Conservation (phyloP, 352 stramenopile species). For the Saprolegnia parasitica region DNA sequence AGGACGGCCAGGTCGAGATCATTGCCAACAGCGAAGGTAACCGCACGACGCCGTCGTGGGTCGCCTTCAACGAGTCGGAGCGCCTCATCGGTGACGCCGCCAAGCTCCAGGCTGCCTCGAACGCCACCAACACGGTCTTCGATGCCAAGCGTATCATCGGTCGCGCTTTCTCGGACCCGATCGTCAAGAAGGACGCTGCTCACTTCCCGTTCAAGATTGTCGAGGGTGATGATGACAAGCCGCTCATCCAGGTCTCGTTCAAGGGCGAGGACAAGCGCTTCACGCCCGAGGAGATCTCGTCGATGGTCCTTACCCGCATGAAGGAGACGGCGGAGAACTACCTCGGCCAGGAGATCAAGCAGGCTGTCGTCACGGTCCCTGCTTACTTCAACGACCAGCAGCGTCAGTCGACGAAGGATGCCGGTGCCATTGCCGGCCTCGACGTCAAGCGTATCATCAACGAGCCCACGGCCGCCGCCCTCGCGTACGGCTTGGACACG, state of each 20-base stretch:
- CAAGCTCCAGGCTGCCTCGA: slow-evolving; percentile 79
- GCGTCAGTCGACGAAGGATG: slow-evolving; percentile 92
- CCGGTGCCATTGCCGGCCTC: slow-evolving; percentile 85
- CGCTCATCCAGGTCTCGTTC: slow-evolving; percentile 81
- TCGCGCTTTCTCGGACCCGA: slow-evolving; percentile 87
- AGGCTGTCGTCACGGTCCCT: slow-evolving; percentile 91
- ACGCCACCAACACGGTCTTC: slow-evolving; percentile 93
- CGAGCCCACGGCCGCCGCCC: slow-evolving; percentile 93
- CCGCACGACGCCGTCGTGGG: slow-evolving; percentile 90
- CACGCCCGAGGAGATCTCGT: slow-evolving; percentile 84
- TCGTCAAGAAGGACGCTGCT: slow-evolving; percentile 72
- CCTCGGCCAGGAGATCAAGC: slow-evolving; percentile 53
- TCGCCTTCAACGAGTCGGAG: slow-evolving; percentile 77
- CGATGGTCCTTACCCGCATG: slow-evolving; percentile 79
- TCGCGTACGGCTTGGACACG: slow-evolving; percentile 86
- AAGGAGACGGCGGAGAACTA: slow-evolving; percentile 50
- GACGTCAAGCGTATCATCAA: slow-evolving; percentile 96
- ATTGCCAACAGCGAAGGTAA: slow-evolving; percentile 63
- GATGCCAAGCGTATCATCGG: slow-evolving; percentile 96
- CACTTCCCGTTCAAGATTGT: slow-evolving; percentile 77
- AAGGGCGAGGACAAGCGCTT: slow-evolving; percentile 76
- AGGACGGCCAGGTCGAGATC: slow-evolving; percentile 34
- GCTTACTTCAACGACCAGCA: slow-evolving; percentile 96
- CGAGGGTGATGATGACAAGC: slow-evolving; percentile 69
- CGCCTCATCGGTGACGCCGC: slow-evolving; percentile 85